These are phyloP conservation scores for Penicillium arizonense DNA, from an alignment of 495 filamentous ascomycete genomes.

Conservation along the genomic window DNA sequence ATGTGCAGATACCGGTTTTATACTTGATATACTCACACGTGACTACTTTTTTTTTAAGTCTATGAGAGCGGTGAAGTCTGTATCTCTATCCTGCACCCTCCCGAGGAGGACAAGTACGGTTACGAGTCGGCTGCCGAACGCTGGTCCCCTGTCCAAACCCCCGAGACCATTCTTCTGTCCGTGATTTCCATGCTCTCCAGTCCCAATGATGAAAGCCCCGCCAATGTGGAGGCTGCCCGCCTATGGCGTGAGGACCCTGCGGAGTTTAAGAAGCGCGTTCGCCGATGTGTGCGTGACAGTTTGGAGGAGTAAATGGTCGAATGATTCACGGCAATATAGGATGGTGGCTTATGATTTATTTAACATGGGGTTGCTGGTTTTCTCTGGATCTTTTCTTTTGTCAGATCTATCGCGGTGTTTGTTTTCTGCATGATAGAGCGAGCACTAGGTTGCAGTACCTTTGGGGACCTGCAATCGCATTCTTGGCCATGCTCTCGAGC, in stretches of 20 bases:
- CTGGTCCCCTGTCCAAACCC: slow-evolving; percentile 96
- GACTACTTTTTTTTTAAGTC: slow-evolving; percentile 42
- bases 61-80: slow-evolving; percentile 89
- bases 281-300: slow-evolving; percentile 80
- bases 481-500: slow-evolving; percentile 8
- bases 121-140: slow-evolving; percentile 91
- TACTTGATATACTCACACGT: neutral
- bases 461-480: slow-evolving; percentile 7
- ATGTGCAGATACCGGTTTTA: neutral
- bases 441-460: neutral
- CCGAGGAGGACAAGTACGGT: slow-evolving; percentile 92
- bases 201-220: slow-evolving; percentile 93
- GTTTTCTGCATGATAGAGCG: slow-evolving; percentile 2
- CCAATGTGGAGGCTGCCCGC: slow-evolving; percentile 88
- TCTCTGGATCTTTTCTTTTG: neutral
- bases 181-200: slow-evolving; percentile 91
- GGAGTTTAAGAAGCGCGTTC: slow-evolving; percentile 74
- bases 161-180: slow-evolving; percentile 89
- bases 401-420: neutral
- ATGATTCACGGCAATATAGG: neutral
- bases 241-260: slow-evolving; percentile 81
- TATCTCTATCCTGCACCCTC: slow-evolving; percentile 95
- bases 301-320: slow-evolving; percentile 57
- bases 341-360: neutral
- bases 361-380: neutral